These are phyloP conservation scores for Penicillium ochrochloron DNA, from an alignment of 495 filamentous ascomycete species.

Conservation along the genomic window DNA sequence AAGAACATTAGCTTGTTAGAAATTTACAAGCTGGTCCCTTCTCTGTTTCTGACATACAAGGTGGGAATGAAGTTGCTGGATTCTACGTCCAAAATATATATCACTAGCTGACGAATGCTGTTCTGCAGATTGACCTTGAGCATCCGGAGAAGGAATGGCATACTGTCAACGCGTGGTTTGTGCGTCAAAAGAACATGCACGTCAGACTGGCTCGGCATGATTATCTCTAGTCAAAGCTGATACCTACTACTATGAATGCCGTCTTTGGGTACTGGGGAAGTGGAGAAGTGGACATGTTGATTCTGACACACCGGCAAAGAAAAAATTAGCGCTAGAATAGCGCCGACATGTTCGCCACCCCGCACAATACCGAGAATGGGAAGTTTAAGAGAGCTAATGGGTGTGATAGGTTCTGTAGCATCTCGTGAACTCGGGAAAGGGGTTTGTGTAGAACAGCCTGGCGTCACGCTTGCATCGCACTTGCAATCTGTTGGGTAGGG, in stretches of 20 bases:
- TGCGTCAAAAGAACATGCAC: conserved; percentile 33
- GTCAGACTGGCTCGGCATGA: conserved; percentile 13
- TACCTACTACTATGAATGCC: no score
- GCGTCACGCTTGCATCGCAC: not conserved
- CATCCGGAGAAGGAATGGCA: conserved; percentile 36
- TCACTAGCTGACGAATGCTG: not conserved
- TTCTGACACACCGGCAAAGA: not conserved
- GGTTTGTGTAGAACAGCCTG: not conserved
- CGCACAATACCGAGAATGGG: not conserved
- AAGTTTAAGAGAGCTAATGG: not conserved
- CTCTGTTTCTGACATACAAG: conserved; percentile 67
- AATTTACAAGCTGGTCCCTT: conserved; percentile 80
- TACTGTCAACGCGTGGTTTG: conserved; percentile 41
- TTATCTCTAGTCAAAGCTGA: not conserved
- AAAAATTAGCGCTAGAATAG: not conserved
- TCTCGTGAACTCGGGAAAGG: not conserved
- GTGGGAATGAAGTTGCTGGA: conserved; percentile 22
- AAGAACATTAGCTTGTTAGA: conserved; percentile 77
- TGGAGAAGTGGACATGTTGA: conserved; percentile 1
- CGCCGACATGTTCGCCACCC: conserved; percentile 1
- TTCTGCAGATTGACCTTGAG: conserved; percentile 31
- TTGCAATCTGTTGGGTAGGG: not conserved
- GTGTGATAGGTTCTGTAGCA: not conserved
- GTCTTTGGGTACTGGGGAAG: not conserved
- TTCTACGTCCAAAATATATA: conserved; percentile 1